These are phyloP conservation scores for Talaromyces thailandensis DNA, from an alignment of 495 filamentous ascomycete species.

Conservation along the genomic window DNA sequence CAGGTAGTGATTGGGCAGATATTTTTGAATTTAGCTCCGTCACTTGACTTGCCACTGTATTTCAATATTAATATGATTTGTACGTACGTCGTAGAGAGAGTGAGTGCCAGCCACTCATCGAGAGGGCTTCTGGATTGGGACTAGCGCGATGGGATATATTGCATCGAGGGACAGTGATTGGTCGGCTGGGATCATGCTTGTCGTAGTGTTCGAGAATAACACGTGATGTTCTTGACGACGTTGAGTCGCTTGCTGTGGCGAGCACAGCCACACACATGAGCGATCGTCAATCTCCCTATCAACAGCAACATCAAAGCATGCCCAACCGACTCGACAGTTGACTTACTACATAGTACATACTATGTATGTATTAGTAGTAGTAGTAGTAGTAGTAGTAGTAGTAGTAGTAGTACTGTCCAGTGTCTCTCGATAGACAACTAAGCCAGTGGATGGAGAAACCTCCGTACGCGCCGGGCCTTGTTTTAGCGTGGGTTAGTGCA, in stretches of 20 bases:
- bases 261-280: not conserved
- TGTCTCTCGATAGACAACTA: too few species aligned
- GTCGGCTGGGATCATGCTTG: not conserved
- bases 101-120: not conserved
- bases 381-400: too few species aligned
- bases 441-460: not conserved
- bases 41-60: not conserved
- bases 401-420: too few species aligned
- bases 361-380: too few species aligned
- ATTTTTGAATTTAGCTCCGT: not conserved
- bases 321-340: not conserved
- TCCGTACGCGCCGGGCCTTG: slow-evolving; percentile 7
- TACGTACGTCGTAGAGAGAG: too few species aligned
- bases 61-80: too few species aligned
- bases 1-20: not conserved
- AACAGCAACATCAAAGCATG: not conserved
- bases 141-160: not conserved
- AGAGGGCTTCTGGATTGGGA: not conserved
- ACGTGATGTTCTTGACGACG: not conserved
- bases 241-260: not conserved
- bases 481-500: slow-evolving; percentile 7
- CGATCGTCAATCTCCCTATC: not conserved
- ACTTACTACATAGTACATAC: not conserved
- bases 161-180: not conserved
- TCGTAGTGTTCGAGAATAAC: not conserved